A percentile compares a stretch with the other conserved stretches of the same genome.
These are phyloP conservation scores for Agapanthus africanus DNA, from an alignment of 106 monocot genomes.

Conservation along the genomic window DNA sequence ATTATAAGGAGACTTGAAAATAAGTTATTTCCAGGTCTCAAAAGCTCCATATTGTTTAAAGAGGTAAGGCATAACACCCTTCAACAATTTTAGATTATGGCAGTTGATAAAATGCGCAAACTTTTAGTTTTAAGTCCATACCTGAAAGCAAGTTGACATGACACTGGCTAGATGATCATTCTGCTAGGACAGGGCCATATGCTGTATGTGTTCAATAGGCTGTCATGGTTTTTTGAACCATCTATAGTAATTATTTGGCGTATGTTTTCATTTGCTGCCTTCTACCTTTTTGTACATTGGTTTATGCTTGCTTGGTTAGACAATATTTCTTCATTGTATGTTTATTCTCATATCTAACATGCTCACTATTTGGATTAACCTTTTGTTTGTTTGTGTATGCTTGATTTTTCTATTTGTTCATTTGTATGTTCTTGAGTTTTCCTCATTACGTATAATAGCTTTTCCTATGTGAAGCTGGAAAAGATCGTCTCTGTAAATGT, in stretches of 20 bases:
- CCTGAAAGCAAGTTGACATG: background rate
- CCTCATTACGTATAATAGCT: no score
- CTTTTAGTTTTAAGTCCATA: background rate
- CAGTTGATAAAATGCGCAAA: background rate
- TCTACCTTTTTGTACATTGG: background rate
- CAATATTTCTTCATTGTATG: background rate
- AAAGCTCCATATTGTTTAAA: constrained; percentile 68
- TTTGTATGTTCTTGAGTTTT: no score
- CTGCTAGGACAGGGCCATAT: background rate
- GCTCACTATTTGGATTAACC: background rate
- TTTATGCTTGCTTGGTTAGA: background rate
- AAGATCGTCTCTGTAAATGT: no score
- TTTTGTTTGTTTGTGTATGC: background rate
- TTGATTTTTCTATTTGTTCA: background rate
- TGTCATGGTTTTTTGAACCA: background rate
- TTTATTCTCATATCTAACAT: background rate
- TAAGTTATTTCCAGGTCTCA: constrained; percentile 86
- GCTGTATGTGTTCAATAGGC: background rate
- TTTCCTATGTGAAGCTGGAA: no score
- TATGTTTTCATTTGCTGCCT: background rate
- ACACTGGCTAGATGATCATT: background rate
- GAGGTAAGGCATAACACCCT: constrained; percentile 42
- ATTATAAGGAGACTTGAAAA: constrained; percentile 84
- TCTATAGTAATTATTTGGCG: background rate
- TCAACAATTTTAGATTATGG: constrained; percentile 2